Evolutionary conservation across 1,284 basidiomycete species (phyloP), one percentile per base, ranked within the genome.

Genomic region (Fomes fomentarius): DNA sequence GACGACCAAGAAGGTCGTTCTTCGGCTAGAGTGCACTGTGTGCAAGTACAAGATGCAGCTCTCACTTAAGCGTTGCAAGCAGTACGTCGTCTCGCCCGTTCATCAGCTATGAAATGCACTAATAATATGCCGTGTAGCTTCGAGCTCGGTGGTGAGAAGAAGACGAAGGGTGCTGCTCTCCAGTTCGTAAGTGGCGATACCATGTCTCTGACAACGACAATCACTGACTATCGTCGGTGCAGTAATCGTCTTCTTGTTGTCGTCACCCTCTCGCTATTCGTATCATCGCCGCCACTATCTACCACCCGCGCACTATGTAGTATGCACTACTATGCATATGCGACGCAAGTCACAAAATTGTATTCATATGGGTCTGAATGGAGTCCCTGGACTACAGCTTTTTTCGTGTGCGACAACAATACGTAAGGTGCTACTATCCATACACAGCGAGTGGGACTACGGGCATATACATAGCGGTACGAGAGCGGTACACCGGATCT

Each of bases 11-110:
- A 99, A 99, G 85, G 94, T 98, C 67, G 96, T 98, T 53, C 83
- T 99, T 63, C 90, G 96, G 76, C 80, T 98, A 71, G 96, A 99
- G 78, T 99, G 96, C 85, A 97, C 94, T 52, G 83, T 87, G 47
- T 99, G 96, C 92, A 99, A 99, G 78, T 96, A 96, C 83, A 98
- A 97, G 86, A 92, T 92, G 89, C 93, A 96, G 74, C 75, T 98
- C 63, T 73, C 93, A 21, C 83, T 99, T 72, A 99, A 99, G 84
- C 95, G 97, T 69, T 98, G 95, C 95, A 99, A 99, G 81, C 96
- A 99, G 89, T 92, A 69, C 70, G 89, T 85, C 5, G 37, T 33
- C 5, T 28, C 42, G 19, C 12, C 22, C 47, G 22, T 45, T 2
- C 30, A 38, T n/a, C 31, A 31, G 22, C n/a, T 9, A 30, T 46